These are phyloP conservation scores for Blastomyces emzantsi DNA, from an alignment of 2,329 filamentous ascomycete genomes.

Conservation along the genomic window DNA sequence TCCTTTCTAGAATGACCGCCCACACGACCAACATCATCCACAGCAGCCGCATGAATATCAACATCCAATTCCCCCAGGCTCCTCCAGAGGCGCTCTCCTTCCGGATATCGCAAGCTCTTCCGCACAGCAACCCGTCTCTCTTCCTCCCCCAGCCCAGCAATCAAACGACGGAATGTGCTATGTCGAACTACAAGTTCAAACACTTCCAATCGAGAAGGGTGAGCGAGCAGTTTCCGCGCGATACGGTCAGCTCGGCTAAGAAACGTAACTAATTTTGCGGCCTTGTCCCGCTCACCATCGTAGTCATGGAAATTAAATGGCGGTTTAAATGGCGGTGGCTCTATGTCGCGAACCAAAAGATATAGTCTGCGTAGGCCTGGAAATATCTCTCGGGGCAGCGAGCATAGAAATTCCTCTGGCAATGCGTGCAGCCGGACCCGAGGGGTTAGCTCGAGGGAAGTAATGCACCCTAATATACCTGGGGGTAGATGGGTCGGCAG, in stretches of 20 bases:
- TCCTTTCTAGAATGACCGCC: background rate
- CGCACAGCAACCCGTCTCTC: background rate
- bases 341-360: background rate
- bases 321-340: background rate
- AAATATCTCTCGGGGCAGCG: background rate
- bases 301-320: background rate
- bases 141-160: background rate
- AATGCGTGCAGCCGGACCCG: background rate
- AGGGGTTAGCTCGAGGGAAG: conserved; percentile 1
- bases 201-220: background rate
- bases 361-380: background rate
- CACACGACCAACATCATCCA: background rate
- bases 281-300: background rate
- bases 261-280: background rate
- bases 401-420: background rate
- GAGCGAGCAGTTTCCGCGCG: background rate
- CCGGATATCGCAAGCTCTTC: background rate
- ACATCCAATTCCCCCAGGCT: background rate
- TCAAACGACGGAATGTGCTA: background rate
- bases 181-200: background rate
- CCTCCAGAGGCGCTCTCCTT: background rate
- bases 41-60: background rate
- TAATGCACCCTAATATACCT: background rate
- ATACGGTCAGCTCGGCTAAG: background rate
- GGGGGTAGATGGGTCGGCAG: background rate